Base-by-base conservation (phyloP, 768 basidiomycete species). In the Kwoniella pini region DNA sequence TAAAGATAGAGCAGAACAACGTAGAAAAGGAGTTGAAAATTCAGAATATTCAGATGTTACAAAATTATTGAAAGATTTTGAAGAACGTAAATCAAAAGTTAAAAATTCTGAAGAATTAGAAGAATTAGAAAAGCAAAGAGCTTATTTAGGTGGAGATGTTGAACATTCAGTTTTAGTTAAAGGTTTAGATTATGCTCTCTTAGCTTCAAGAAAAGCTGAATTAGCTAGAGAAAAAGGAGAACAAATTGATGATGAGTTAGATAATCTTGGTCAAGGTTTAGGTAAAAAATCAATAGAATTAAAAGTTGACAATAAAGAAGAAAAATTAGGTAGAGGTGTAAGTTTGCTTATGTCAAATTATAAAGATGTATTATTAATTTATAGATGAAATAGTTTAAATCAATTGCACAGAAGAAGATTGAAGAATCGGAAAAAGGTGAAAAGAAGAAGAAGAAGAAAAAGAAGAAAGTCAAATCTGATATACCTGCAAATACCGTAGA, bases 151-250 rank as follows among this genome's bases (percentile, higher is more conserved):
- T 17, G 90, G 91, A 36, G 90, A 95, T 75, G 85, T 86, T 40
- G 83, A 88, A 59, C 91, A 94, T 74, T 86, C 90, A 11, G 84
- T 93, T 57, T 84, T 93, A 11, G 90, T 93, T 40, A 95, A 92
- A 72, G 80, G 80, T 60, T 85, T 97, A 45, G 94, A 97, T 73
- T 83, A 88, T 65, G 88, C 90, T 0, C 83, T 96, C 6, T 82
- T 96, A 15, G 88, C 91, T 70, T 89, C 91, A 67, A 86, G 88
- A 64, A 91, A 87, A 78, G 87, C 88, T 2, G 85, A 87, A 38
- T 59, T 79, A 10, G 78, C 71, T 13, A 81, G 82, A 3, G 86
- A 76, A 59, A 62, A 87, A 46, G 90, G 95, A 62, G 90, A 89
- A 12, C 82, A 85, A 1, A 85, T 93, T 26, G 94, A 97, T 73